phyloP scores from a whole-genome alignment of 306 rosid genomes.

The Malus orientalis region DNA sequence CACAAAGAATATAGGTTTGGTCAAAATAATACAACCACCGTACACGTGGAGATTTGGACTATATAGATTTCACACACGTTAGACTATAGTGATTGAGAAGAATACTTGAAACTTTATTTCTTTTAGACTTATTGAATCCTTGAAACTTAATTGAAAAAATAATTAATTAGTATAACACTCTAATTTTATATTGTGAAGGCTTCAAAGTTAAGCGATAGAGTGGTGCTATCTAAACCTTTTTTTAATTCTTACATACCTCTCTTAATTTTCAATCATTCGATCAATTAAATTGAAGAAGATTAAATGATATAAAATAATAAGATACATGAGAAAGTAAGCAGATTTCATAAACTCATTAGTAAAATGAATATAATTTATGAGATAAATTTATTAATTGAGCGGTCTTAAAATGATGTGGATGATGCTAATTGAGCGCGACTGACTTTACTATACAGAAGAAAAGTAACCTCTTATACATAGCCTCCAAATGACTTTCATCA shows the following conservation, averaged over 20 bases:
- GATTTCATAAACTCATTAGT: neutral
- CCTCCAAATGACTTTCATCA: neutral
- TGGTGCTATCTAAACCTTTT: rapidly evolving
- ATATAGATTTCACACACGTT: neutral
- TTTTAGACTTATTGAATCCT: neutral
- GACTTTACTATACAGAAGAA: neutral
- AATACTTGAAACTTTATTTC: neutral
- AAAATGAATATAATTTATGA: too few species aligned
- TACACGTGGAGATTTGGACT: neutral
- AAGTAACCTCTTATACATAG: neutral
- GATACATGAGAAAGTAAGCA: too few species aligned
- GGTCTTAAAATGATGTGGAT: neutral
- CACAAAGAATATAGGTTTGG: neutral
- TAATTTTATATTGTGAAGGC: too few species aligned
- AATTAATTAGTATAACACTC: neutral
- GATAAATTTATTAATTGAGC: too few species aligned
- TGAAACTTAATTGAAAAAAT: neutral
- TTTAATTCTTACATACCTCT: rapidly evolving
- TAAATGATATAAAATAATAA: too few species aligned
- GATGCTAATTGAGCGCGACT: neutral
- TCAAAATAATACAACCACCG: constrained; percentile 13
- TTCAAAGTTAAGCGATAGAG: too few species aligned
- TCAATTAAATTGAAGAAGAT: too few species aligned
- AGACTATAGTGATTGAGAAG: neutral
- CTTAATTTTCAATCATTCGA: rapidly evolving